Percentiles rank a stretch among this genome's conserved stretches.
Conservation (phyloP, 306 rosid genomes). For the Vachellia collinsii region DNA sequence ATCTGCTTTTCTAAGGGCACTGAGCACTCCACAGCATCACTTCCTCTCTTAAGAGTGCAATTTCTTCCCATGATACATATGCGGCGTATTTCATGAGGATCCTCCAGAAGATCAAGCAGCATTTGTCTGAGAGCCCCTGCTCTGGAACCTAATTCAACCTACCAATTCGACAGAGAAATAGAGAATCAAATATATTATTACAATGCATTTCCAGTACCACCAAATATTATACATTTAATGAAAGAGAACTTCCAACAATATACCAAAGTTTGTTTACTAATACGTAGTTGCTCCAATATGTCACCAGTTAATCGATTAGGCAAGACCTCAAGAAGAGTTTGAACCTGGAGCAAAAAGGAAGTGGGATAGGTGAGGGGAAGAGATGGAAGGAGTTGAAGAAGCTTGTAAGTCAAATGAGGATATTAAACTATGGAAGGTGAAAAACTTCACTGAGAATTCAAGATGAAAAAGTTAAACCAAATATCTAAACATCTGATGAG, state of each 20-base stretch:
- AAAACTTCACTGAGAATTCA: not conserved
- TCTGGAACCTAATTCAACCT: constrained; percentile 97
- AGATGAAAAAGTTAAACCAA: constrained; percentile 26
- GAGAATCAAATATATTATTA: constrained; percentile 20
- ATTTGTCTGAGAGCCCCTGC: constrained; percentile 97
- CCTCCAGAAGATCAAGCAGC: constrained; percentile 96
- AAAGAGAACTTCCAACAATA: constrained; percentile 24
- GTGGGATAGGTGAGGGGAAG: not conserved
- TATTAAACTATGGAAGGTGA: constrained; percentile 20
- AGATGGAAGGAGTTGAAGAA: not conserved
- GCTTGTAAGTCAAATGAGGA: constrained; percentile 29
- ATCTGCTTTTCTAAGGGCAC: constrained; percentile 81
- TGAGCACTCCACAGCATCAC: constrained; percentile 68
- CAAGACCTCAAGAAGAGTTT: constrained; percentile 80
- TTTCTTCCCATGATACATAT: constrained; percentile 96
- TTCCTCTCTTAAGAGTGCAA: constrained; percentile 70
- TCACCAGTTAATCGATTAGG: constrained; percentile 92
- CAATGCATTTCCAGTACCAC: constrained; percentile 10
- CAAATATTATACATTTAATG: constrained; percentile 20
- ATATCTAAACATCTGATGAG: constrained; percentile 6
- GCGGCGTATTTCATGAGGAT: constrained; percentile 86
- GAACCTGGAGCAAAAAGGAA: constrained; percentile 63
- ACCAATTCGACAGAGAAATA: constrained; percentile 30
- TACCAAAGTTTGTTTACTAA: constrained; percentile 98
- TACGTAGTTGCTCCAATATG: constrained; percentile 92